A percentile compares a stretch with the other conserved stretches of the same genome.
These are phyloP conservation scores for Eimeria zaria DNA, from an alignment of 169 alveolate species.

Conservation along the genomic window DNA sequence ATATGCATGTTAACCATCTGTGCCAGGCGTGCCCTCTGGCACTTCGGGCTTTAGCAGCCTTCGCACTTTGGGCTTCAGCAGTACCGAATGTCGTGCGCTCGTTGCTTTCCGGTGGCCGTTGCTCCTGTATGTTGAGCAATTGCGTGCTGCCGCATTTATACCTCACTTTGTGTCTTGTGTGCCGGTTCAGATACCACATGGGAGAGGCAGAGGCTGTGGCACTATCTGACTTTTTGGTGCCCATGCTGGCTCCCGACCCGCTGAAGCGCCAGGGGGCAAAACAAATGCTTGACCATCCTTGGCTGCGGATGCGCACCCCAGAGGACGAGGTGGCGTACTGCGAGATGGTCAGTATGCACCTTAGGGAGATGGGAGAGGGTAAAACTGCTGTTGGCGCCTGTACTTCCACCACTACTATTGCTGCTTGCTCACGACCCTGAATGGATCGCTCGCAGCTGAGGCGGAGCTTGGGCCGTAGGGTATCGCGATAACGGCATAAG, in stretches of 20 bases:
- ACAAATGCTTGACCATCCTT: conserved; percentile 94
- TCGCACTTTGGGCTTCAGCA: background rate
- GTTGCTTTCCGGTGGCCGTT: background rate
- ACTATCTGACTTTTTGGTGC: conserved; percentile 84
- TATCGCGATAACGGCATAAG: background rate
- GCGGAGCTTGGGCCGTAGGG: background rate
- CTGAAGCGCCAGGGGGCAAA: conserved; percentile 95
- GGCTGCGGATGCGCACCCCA: conserved; percentile 91
- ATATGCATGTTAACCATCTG: background rate
- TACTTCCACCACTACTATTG: background rate
- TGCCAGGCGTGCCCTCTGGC: background rate
- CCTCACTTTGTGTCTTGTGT: background rate
- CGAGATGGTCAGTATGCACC: conserved; percentile 69
- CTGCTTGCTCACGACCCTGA: background rate
- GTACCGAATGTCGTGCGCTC: background rate
- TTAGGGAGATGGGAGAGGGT: background rate
- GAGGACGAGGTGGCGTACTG: conserved; percentile 80
- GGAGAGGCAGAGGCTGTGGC: conserved; percentile 81
- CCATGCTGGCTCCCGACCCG: conserved; percentile 92
- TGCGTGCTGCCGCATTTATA: background rate
- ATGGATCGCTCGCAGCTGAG: background rate
- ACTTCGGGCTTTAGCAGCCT: too few relatives aligned
- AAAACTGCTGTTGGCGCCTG: background rate
- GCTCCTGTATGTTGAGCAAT: background rate
- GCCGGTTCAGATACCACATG: conserved; percentile 59